Evolutionary conservation across 140 eudicot genomes (phyloP).

Genomic region (Senecio squalidus): DNA sequence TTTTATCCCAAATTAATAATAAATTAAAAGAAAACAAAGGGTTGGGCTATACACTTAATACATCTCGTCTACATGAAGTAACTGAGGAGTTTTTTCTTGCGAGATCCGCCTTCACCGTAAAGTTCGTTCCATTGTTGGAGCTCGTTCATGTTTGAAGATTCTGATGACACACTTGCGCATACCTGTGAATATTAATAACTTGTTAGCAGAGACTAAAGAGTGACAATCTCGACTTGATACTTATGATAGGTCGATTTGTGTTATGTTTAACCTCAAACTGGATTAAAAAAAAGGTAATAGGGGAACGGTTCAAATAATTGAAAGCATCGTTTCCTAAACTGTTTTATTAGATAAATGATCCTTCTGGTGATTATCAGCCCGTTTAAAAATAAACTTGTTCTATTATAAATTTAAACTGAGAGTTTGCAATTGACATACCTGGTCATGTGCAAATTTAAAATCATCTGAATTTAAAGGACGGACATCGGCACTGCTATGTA

Average conservation of each 20-base stretch:
- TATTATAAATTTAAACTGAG: no score
- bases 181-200: slow-evolving; percentile 41
- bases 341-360: no score
- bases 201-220: no score
- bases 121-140: slow-evolving; percentile 90
- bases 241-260: no score
- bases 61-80: slow-evolving; percentile 84
- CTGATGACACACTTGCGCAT: slow-evolving; percentile 94
- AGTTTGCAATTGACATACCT: slow-evolving; percentile 35
- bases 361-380: no score
- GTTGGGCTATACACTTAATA: slow-evolving; percentile 38
- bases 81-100: slow-evolving; percentile 79
- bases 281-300: no score
- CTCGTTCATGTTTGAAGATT: slow-evolving; percentile 85
- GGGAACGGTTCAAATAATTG: no score
- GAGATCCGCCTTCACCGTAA: slow-evolving; percentile 98
- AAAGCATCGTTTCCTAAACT: no score
- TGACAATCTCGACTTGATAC: no score
- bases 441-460: slow-evolving; percentile 83
- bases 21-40: slow-evolving; percentile 4
- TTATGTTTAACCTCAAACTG: no score
- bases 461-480: slow-evolving; percentile 72
- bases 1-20: slow-evolving; percentile 24
- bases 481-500: slow-evolving; percentile 60
- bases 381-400: no score